Evolutionary conservation across 495 filamentous ascomycete species (phyloP).

Genomic region (Penicillium crystallinum): DNA sequence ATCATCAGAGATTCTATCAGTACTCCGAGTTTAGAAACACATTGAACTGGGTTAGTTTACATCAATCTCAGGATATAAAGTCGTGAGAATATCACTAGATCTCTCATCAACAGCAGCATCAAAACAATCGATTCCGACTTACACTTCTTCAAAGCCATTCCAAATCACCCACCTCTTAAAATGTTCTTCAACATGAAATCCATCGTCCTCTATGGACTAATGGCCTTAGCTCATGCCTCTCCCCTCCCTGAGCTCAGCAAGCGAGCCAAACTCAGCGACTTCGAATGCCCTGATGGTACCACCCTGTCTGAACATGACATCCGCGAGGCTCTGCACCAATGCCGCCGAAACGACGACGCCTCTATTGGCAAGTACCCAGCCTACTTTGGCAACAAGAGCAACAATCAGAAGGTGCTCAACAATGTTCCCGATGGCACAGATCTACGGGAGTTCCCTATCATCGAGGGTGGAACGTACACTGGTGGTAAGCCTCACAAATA

Average conservation of each 20-base stretch:
- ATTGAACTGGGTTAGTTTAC: background rate
- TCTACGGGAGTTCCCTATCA: background rate
- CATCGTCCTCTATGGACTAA: background rate
- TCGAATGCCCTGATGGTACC: background rate
- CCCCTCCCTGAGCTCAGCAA: background rate
- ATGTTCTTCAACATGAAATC: background rate
- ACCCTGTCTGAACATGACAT: background rate
- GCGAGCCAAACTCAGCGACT: background rate
- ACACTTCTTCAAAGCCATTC: background rate
- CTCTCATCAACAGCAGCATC: background rate
- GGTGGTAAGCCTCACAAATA: background rate
- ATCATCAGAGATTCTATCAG: background rate
- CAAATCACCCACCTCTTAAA: background rate
- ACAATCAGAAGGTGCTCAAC: background rate
- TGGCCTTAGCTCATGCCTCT: background rate
- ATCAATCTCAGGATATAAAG: background rate
- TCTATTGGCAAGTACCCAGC: background rate
- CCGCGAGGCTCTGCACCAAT: background rate
- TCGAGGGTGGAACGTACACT: background rate
- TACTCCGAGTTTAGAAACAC: background rate
- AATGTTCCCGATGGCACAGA: background rate
- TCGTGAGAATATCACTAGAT: background rate
- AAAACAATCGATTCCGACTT: background rate
- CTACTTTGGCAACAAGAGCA: background rate
- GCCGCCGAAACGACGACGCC: background rate